Conservation (phyloP, 768 basidiomycete genomes). For the Amanita pseudoporphyria region DNA sequence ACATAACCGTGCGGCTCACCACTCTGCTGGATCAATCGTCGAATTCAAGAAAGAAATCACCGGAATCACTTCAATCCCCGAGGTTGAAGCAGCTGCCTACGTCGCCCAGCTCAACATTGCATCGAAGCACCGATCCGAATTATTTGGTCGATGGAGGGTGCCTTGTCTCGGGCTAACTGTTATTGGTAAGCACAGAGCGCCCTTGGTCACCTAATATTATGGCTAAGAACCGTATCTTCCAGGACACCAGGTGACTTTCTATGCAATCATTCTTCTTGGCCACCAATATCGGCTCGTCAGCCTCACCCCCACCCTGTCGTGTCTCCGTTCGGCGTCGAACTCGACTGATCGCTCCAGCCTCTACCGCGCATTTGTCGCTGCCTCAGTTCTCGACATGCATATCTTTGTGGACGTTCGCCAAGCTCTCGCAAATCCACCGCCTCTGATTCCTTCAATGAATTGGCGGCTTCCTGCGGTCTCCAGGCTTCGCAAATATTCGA, state of each 20-base stretch:
- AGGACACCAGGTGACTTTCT: slow-evolving; percentile 13
- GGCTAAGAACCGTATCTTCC: slow-evolving; percentile 1
- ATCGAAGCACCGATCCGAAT: not conserved
- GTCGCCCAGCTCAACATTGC: slow-evolving; percentile 5
- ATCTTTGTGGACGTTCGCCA: slow-evolving; percentile 7
- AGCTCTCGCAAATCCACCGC: not conserved
- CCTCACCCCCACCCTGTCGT: slow-evolving; percentile 15
- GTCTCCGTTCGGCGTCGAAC: slow-evolving; percentile 11
- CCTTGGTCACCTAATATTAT: slow-evolving; percentile 1
- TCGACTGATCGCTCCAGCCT: slow-evolving; percentile 10
- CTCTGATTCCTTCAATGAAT: not conserved
- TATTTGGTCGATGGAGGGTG: slow-evolving; percentile 11
- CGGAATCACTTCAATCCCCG: slow-evolving; percentile 7
- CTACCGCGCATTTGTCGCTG: slow-evolving; percentile 14
- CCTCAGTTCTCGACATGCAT: slow-evolving; percentile 10
- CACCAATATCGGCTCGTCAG: slow-evolving; percentile 13
- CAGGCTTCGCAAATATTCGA: slow-evolving; percentile 8
- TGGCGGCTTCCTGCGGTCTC: slow-evolving; percentile 9
- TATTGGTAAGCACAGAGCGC: slow-evolving; percentile 6
- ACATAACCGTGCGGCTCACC: slow-evolving; percentile 4
- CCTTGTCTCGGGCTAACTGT: slow-evolving; percentile 12
- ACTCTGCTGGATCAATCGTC: not conserved
- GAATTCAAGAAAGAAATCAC: slow-evolving; percentile 9
- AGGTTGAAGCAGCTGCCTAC: slow-evolving; percentile 6
- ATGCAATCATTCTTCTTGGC: slow-evolving; percentile 12